Base-by-base conservation (phyloP, 176 grass and related monocot species). In the Aegilops sharonensis region DNA sequence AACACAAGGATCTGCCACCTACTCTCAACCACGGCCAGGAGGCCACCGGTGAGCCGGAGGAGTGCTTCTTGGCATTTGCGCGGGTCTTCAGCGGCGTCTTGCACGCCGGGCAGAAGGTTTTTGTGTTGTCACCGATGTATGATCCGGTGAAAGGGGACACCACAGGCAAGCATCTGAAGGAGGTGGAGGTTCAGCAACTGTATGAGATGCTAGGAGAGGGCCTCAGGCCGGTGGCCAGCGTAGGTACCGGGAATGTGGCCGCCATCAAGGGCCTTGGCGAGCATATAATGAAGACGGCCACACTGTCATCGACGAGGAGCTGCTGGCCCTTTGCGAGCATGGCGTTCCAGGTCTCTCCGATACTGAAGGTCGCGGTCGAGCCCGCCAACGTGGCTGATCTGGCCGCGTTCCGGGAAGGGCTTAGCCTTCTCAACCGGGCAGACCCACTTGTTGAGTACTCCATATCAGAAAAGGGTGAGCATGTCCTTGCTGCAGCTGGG, bases 41-140 rank as follows among this genome's bases (percentile, higher is more conserved):
- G 7, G 11, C 48, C 32, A 54, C 59, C 27, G 52, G 9, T 17
- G 93, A 89, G 35, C 89, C 86, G 15, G 93, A 93, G 4, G 95
- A 98, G 34, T 95, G 93, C n/a, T 98, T 98, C 70, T 68, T 98
- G 81, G 95, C 95, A 17, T 98, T 98, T 64, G 95, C 95, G 11
- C 93, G 95, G 86, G 89, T 95, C 79, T 98, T 98, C 78, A 89
- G 95, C 60, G 95, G 95, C 0, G 85, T 93, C 31, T 83, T 98
- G 68, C 86, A 35, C 82, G 84, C 91, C 48, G 91, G 91, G 34
- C 93, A 95, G 84, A 95, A 91, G 69, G 85, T 98, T 25, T 95
- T 92, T 82, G 95, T 98, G 84, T 82, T 98, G 6, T 98, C 93
- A 0, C 68, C 95, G 37, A 83, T 95, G 43, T 95, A 95, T 86